Evolutionary conservation across 306 rosid genomes (phyloP).

Genomic region (Lotus japonicus): DNA sequence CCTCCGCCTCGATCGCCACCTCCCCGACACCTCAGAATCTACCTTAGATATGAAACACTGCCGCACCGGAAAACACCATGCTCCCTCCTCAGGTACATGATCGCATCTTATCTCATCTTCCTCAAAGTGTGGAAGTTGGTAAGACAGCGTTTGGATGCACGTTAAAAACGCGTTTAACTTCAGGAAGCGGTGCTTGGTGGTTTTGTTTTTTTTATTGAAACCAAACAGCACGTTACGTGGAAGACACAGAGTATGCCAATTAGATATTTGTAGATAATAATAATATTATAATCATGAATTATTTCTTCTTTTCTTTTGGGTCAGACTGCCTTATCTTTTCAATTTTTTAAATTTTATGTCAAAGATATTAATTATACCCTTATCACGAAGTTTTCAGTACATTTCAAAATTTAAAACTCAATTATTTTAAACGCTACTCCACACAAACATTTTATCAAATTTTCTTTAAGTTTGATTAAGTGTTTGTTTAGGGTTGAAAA

Average conservation of each 20-base stretch:
- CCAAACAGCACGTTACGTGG: constrained; percentile 6
- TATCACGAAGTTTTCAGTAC: too few species aligned
- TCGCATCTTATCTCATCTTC: not conserved
- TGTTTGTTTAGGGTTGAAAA: too few species aligned
- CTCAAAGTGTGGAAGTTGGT: not conserved
- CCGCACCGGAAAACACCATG: constrained; percentile 13
- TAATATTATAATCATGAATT: too few species aligned
- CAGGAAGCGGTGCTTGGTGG: not conserved
- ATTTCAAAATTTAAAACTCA: too few species aligned
- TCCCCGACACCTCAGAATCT: constrained; percentile 64
- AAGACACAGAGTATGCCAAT: constrained; percentile 21
- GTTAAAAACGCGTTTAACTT: not conserved
- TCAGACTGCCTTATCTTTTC: not conserved
- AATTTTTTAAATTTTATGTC: not conserved
- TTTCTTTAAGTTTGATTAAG: too few species aligned
- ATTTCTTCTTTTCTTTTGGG: not conserved
- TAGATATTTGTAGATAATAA: constrained; percentile 34
- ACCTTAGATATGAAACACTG: constrained; percentile 47
- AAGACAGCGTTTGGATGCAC: constrained; percentile 18
- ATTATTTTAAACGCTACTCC: too few species aligned
- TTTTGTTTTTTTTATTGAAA: not conserved
- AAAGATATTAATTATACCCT: not conserved
- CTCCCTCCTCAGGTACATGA: constrained; percentile 38
- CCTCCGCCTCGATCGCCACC: constrained; percentile 50
- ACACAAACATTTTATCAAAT: too few species aligned